Base-by-base conservation (phyloP, 805 yeast genomes). In the Candida suzukii region DNA sequence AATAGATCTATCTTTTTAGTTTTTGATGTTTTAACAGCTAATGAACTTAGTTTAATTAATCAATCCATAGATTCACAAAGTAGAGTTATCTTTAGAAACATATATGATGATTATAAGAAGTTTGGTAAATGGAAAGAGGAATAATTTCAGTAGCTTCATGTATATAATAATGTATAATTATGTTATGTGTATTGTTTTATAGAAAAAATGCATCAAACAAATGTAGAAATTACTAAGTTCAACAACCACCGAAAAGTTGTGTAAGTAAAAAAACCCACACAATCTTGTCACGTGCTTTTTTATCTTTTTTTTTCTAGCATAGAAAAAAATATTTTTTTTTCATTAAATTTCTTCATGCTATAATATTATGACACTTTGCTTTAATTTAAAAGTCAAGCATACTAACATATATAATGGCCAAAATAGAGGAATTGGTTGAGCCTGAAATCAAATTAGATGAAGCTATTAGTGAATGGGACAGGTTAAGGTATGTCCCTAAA, bases 121-220 rank as follows among this genome's bases (percentile, higher is more conserved):
- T 71, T 70, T 45, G 96, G 95, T 38, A 85, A 83, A 59, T 90
- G 96, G 96, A 76, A 65, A 43, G 87, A 78, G 46, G 73, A 70
- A 37, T 76, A 57, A 38, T 9, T 28, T 27, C 17, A 6, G 3
- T 19, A 14, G 8, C 9, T n/a, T 4, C 32, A 13, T n/a, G 30
- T n/a, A 27, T 27, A 13, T 11, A 27, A 19, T 8, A 19, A 8
- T 32, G 35, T 32, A n/a, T n/a, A n/a, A n/a, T n/a, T n/a, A n/a
- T n/a, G n/a, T n/a, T n/a, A n/a, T n/a, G n/a, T n/a, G n/a, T n/a
- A n/a, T n/a, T n/a, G n/a, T n/a, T n/a, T n/a, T n/a, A n/a, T n/a
- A n/a, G n/a, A n/a, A n/a, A n/a, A n/a, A n/a, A n/a, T n/a, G n/a
- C n/a, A n/a, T n/a, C n/a, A n/a, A n/a, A n/a, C n/a, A n/a, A n/a